Percentiles rank a stretch among this genome's conserved stretches.
phyloP scores from a whole-genome alignment of 2,329 filamentous ascomycete genomes.

The Aspergillus melleus region DNA sequence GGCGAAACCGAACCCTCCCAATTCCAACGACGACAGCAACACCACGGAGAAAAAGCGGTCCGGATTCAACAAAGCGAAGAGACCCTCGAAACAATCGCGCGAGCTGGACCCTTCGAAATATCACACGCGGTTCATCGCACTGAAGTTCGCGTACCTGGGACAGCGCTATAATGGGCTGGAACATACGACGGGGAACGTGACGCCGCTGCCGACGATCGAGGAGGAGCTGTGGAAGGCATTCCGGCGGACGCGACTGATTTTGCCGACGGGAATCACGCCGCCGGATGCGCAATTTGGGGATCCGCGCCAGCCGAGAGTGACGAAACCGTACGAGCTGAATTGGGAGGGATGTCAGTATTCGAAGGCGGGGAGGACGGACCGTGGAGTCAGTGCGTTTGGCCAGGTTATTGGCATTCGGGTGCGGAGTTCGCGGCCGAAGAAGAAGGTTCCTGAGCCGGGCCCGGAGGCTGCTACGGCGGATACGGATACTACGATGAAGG shows the following conservation, averaged over 20 bases:
- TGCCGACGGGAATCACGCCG: constrained; percentile 56
- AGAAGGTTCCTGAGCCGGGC: not conserved
- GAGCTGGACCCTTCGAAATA: constrained; percentile 79
- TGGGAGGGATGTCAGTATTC: constrained; percentile 88
- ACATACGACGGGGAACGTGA: constrained; percentile 70
- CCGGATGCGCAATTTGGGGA: constrained; percentile 39
- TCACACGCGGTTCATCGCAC: constrained; percentile 77
- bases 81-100: constrained; percentile 44
- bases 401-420: constrained; percentile 87
- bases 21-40: constrained; percentile 3
- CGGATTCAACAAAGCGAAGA: constrained; percentile 17
- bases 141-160: constrained; percentile 93
- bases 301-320: constrained; percentile 41
- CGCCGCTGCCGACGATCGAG: constrained; percentile 78
- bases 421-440: constrained; percentile 71
- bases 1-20: constrained; percentile 19
- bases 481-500: constrained; percentile 14
- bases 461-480: constrained; percentile 2
- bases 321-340: constrained; percentile 55
- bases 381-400: constrained; percentile 92
- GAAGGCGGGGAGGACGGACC: constrained; percentile 91
- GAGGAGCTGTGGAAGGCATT: constrained; percentile 92
- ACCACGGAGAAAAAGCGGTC: no score
- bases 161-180: constrained; percentile 92
- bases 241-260: constrained; percentile 77